These are phyloP conservation scores for Venturia nashicola DNA, from an alignment of 2,329 filamentous ascomycete genomes.

Conservation along the genomic window DNA sequence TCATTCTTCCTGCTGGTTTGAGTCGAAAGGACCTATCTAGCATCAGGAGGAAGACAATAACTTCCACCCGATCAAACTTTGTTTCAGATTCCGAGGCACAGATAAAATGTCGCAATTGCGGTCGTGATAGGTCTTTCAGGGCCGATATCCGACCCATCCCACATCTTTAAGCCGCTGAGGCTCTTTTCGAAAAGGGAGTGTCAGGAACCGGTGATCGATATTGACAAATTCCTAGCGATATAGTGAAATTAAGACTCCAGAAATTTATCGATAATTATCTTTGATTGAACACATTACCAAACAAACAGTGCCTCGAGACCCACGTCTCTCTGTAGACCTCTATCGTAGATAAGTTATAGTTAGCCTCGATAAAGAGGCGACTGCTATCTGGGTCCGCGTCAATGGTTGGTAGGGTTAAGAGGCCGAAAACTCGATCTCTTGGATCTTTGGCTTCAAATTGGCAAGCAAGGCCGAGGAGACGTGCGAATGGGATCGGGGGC, in stretches of 20 bases:
- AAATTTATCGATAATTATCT: too few relatives aligned
- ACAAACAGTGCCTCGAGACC: too few relatives aligned
- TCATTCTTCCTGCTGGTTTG: not conserved
- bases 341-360: not conserved
- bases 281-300: too few relatives aligned
- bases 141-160: too few relatives aligned
- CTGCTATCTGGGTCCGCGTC: not conserved
- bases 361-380: not conserved
- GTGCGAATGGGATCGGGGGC: not conserved
- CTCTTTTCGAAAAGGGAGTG: too few relatives aligned
- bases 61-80: not conserved
- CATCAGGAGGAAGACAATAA: not conserved
- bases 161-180: too few relatives aligned
- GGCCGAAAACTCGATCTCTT: constrained; percentile 1
- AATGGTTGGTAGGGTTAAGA: not conserved
- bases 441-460: constrained; percentile 5
- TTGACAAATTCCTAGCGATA: too few relatives aligned
- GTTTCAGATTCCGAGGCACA: not conserved
- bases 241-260: too few relatives aligned
- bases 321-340: not conserved
- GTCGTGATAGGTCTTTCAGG: not conserved
- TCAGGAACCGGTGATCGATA: too few relatives aligned
- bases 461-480: not conserved
- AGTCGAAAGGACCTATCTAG: not conserved
- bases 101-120: not conserved